Conservation (phyloP, 208 protist genomes). For the Wallacemonas sp. region DNA sequence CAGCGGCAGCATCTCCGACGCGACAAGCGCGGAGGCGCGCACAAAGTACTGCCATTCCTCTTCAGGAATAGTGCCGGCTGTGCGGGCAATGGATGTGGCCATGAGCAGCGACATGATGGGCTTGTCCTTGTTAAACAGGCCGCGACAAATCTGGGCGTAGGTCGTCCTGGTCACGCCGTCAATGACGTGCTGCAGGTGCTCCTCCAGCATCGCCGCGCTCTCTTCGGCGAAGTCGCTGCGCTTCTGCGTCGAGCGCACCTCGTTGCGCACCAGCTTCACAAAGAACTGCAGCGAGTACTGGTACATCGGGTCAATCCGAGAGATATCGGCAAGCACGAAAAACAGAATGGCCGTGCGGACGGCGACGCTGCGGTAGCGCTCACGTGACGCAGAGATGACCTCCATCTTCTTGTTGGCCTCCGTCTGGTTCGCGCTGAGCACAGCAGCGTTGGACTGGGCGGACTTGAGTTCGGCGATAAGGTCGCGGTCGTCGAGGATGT, state of each 20-base stretch:
- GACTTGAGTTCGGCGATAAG: constrained; percentile 94
- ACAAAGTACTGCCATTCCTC: constrained; percentile 94
- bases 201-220: constrained; percentile 47
- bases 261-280: constrained; percentile 91
- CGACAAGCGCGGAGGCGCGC: constrained; percentile 84
- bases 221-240: constrained; percentile 49
- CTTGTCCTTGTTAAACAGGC: constrained; percentile 98
- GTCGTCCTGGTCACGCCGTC: constrained; percentile 83
- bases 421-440: constrained; percentile 87
- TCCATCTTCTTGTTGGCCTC: constrained; percentile 92
- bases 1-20: constrained; percentile 57
- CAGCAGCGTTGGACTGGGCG: constrained; percentile 88
- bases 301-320: constrained; percentile 98
- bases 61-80: constrained; percentile 55
- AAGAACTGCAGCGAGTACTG: constrained; percentile 99
- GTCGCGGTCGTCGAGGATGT: constrained; percentile 95
- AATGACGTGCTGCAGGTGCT: constrained; percentile 84
- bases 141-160: constrained; percentile 96
- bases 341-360: constrained; percentile 93
- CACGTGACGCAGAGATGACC: constrained; percentile 89
- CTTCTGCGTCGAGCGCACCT: constrained; percentile 79
- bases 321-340: constrained; percentile 93
- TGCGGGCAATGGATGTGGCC: constrained; percentile 81
- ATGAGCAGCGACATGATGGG: constrained; percentile 95
- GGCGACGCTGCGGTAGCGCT: constrained; percentile 90